Evolutionary conservation across 2,329 filamentous ascomycete genomes (phyloP), one percentile per base, ranked within the genome.

Genomic region (Fusarium setosum): DNA sequence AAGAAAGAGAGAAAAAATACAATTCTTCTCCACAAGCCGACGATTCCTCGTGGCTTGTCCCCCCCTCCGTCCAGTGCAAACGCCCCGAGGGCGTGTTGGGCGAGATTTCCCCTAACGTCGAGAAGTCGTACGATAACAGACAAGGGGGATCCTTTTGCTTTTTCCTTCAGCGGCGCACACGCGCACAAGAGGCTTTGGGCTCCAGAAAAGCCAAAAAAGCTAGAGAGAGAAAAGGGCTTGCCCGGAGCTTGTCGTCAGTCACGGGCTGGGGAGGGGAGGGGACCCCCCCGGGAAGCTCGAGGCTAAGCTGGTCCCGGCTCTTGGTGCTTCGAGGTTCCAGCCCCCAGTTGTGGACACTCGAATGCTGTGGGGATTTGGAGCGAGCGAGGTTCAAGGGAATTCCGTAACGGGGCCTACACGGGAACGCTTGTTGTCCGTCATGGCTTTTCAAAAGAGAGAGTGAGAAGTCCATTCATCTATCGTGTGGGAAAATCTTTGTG

Each of bases 1-100:
- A 67, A 45, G 56, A 48, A 26, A 56, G 56, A 51, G 54, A 52
- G 12, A 38, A 45, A 60, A 58, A 63, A 62, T 53, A 53, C 37
- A 45, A 35, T 26, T 17, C 42, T 62, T 68, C 70, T 72, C 70
- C 70, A 72, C 70, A 72, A 67, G 70, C 70, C 70, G 70, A 68
- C 53, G 54, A 65, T 68, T 72, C 68, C 64, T 72, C 62, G 68
- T 69, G 64, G 59, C 57, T 56, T 35, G 37, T 55, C 13, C 24
- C n/a, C 12, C 24, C 26, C 26, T 17, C 20, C 34, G 12, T 38
- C 5, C 38, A 32, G 18, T 35, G 23, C 35, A 15, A 56, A 61
- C 23, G n/a, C n/a, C n/a, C n/a, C 44, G 42, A 59, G 53, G 47
- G 56, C 18, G 51, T 42, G 54, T 42, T 61, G 59, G 45, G 38